Conservation (phyloP, 2,329 filamentous ascomycete genomes). For the Epichloe sp. region DNA sequence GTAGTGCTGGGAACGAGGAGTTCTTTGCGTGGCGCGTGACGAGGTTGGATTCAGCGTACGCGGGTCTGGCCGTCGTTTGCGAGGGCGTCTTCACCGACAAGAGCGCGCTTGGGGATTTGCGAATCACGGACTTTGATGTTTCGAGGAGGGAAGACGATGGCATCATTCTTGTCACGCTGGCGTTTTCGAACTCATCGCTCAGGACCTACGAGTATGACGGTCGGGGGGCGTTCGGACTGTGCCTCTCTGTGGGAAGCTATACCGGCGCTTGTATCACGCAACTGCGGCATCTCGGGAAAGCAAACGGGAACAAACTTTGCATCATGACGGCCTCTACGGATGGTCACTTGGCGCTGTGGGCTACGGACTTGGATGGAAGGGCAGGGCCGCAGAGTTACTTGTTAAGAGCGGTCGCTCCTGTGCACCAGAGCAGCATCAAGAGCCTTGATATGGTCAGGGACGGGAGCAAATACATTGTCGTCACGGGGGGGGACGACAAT, state of each 20-base stretch:
- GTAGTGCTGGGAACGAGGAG: slow-evolving; percentile 77
- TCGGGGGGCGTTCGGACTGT: slow-evolving; percentile 29
- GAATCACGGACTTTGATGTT: slow-evolving; percentile 70
- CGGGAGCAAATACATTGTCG: slow-evolving; percentile 33
- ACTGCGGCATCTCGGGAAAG: slow-evolving; percentile 27
- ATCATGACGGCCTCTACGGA: slow-evolving; percentile 69
- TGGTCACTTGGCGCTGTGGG: slow-evolving; percentile 44
- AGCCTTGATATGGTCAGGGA: slow-evolving; percentile 31
- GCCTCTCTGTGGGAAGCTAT: slow-evolving; percentile 42
- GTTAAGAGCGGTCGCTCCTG: slow-evolving; percentile 22
- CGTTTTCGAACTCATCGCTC: slow-evolving; percentile 72
- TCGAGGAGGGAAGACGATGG: slow-evolving; percentile 11
- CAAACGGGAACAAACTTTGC: slow-evolving; percentile 13
- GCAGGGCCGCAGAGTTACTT: slow-evolving; percentile 9
- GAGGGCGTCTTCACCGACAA: slow-evolving; percentile 41
- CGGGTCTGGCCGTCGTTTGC: slow-evolving; percentile 40
- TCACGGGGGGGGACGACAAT: slow-evolving; percentile 89
- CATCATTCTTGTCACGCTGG: slow-evolving; percentile 44
- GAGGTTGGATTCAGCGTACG: slow-evolving; percentile 34
- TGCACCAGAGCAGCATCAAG: slow-evolving; percentile 80
- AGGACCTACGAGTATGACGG: slow-evolving; percentile 42
- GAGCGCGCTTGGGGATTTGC: slow-evolving; percentile 48
- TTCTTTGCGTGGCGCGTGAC: slow-evolving; percentile 71
- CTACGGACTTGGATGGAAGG: slow-evolving; percentile 8
- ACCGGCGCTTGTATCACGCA: slow-evolving; percentile 68